phyloP scores from a whole-genome alignment of 2,329 filamentous ascomycete species.

The Xylariaceae sp. region DNA sequence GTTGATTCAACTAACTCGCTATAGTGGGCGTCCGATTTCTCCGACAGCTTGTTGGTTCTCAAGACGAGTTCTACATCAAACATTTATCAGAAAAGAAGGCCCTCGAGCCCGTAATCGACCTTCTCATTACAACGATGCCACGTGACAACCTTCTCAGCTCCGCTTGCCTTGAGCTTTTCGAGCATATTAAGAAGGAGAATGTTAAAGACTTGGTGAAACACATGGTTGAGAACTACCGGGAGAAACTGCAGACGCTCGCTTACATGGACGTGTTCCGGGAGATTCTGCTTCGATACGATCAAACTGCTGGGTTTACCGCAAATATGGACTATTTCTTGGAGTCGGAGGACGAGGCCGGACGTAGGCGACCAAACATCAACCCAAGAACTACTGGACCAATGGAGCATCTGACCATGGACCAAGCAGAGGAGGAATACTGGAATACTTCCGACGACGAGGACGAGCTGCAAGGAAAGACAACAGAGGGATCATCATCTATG shows the following conservation, averaged over 20 bases:
- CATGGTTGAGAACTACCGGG: conserved; percentile 78
- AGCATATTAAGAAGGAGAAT: conserved; percentile 78
- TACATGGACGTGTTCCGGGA: conserved; percentile 83
- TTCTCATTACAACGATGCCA: conserved; percentile 80
- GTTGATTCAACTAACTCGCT: conserved; percentile 10
- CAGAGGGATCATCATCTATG: conserved; percentile 35
- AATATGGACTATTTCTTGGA: conserved; percentile 71
- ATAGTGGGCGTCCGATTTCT: conserved; percentile 89
- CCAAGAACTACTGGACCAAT: conserved; percentile 56
- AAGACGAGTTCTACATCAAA: conserved; percentile 87
- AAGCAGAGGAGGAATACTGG: conserved; percentile 90
- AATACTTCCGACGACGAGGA: conserved; percentile 85
- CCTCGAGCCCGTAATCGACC: conserved; percentile 78
- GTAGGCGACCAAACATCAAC: conserved; percentile 39
- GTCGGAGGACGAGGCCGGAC: conserved; percentile 55
- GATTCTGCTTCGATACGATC: conserved; percentile 73
- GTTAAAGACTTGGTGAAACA: conserved; percentile 79
- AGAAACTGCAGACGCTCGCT: conserved; percentile 69
- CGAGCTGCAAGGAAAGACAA: conserved; percentile 43
- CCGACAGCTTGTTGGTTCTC: conserved; percentile 75
- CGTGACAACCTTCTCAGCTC: conserved; percentile 92
- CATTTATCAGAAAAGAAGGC: conserved; percentile 78
- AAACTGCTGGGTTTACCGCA: conserved; percentile 64
- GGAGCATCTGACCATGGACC: conserved; percentile 70
- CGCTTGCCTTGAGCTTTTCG: conserved; percentile 89